These are phyloP conservation scores for Aspergillus ellipticus DNA, from an alignment of 495 filamentous ascomycete species.

Conservation along the genomic window DNA sequence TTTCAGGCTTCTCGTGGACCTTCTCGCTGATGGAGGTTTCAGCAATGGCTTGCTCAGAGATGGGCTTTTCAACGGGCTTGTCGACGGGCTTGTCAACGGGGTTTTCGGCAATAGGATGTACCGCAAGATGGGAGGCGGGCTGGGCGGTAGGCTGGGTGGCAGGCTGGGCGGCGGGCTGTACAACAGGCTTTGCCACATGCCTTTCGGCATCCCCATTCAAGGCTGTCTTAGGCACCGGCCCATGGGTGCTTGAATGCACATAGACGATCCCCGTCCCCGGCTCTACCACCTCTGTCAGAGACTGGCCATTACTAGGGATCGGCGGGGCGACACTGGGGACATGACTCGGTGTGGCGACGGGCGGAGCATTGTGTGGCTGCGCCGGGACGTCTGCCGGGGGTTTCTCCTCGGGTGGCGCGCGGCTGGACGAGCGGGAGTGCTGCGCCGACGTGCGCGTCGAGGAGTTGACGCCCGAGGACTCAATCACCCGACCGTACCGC, in stretches of 20 bases:
- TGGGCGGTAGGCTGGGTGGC: neutral
- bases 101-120: neutral
- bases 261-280: conserved; percentile 20
- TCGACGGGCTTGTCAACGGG: neutral
- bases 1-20: neutral
- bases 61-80: neutral
- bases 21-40: neutral
- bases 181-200: neutral
- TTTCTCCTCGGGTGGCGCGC: conserved; percentile 27
- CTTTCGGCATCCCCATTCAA: neutral
- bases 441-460: conserved; percentile 30
- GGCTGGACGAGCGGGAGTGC: conserved; percentile 34
- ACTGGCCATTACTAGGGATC: neutral
- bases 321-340: neutral
- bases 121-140: neutral
- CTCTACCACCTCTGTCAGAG: neutral
- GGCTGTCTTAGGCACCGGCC: conserved; percentile 25
- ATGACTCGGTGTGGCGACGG: neutral
- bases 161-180: neutral
- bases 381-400: no score
- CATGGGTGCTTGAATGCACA: conserved; percentile 37
- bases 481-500: conserved; percentile 45
- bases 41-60: neutral
- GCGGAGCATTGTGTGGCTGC: neutral
- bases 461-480: conserved; percentile 29